Base-by-base conservation (phyloP, 306 rosid species). In the Casuarina glauca region DNA sequence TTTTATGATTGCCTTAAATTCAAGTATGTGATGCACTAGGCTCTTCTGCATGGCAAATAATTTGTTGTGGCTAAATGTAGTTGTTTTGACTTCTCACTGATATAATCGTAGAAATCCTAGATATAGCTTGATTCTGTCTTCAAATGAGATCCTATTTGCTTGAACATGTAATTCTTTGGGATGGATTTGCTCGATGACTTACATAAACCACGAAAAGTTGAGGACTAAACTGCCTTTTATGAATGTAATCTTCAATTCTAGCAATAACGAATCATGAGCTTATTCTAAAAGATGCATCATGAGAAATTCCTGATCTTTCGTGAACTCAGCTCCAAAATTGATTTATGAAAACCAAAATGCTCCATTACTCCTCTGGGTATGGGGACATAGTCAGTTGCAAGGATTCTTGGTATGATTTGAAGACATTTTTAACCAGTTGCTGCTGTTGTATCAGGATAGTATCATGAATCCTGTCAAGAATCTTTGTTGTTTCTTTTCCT, bases 111-210 rank as follows among this genome's bases (percentile, higher is more conserved):
- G 20, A 63, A 46, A 63, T 38, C 13, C 12, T 16, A 26, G 9
- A 63, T 44, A 38, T 39, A 5, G n/a, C 69, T 38, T 63, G 69
- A 38, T 63, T 46, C n/a, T 38, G 46, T 63, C 69, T 63, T 63
- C 45, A 63, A 13, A 38, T 63, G 36, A 38, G 44, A 7, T 63
- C 13, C n/a, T 36, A 15, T 63, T 13, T 16, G 1, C 19, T 63
- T 38, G 46, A 63, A 38, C 44, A 6, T 36, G 7, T 63, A 39
- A 63, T 38, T 63, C 17, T 58, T 19, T 41, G 26, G 26, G 26
- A 58, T 4, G 39, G 15, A 19, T 10, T 20, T 58, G 64, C 39
- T 58, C 0, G 26, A 58, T 58, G 64, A 9, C 39, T 58, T 58
- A 11, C 9, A 9, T n/a, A 8, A 58, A 20, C 3, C 36, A 19